Base-by-base conservation (phyloP, 2,329 filamentous ascomycete genomes). In the Xylariaceae sp. region DNA sequence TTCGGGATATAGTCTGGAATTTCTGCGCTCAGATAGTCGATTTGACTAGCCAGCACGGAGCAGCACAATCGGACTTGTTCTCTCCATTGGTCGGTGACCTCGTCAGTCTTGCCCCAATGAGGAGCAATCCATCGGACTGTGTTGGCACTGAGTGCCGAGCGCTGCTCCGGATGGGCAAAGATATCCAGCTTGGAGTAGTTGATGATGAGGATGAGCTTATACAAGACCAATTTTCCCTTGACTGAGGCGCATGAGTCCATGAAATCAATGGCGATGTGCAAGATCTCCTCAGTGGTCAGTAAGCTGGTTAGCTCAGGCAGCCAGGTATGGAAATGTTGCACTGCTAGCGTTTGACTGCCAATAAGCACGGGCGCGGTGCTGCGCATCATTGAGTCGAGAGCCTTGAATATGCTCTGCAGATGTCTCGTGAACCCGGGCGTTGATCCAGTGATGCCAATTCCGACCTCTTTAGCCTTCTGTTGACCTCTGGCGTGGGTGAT, bases 281-380 rank as follows among this genome's bases (percentile, higher is more conserved):
- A 78, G 51, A 97, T 93, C 72, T 97, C 93, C 67, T 92, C 88
- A 0, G 88, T 86, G 3, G 82, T 84, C 70, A 97, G 81, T 44
- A 94, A 80, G 1, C 87, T 85, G 0, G 85, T 81, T 8, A 99
- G 83, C 71, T 97, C 93, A 0, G 94, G 93, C n/a, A 99, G 78
- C 94, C 94, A 99, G 0, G 90, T 89, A 71, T 97, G 93, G 72
- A 97, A 96, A 72, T 97, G 91, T 73, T 99, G 94, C 10, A 97
- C 92, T 2, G 95, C 87, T 53, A 99, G 78, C 0, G 94, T 97
- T 75, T 99, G 96, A 64, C 90, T 97, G 39, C 94, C 94, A 11
- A 97, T 89, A 23, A 97, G 78, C 15, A 92, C 87, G 0, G 94
- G 89, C 2, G 91, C 89, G 1, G 86, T 81, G 72, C 91, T 96